Base-by-base conservation (phyloP, 208 protist species). In the Trypanosoma grayi region DNA sequence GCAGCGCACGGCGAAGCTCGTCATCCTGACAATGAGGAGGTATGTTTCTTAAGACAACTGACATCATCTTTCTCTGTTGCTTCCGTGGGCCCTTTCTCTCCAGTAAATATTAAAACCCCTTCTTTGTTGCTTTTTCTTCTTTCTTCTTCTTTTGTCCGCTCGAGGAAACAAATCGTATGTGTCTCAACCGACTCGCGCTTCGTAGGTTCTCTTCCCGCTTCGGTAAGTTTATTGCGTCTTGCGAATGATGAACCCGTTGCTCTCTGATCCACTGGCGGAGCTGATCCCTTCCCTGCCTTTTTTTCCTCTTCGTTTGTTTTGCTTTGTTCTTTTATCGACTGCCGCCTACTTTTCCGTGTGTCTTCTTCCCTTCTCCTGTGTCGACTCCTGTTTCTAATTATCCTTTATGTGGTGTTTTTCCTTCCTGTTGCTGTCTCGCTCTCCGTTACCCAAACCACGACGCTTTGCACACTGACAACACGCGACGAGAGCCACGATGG, bases 1-100 rank as follows among this genome's bases (percentile, higher is more conserved):
- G 77, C n/a, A 94, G 67, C 0, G 80, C 85, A 27, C 85, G 84
- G 39, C 79, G 79, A 39, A 94, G 79, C 34, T 92, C 85, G 13
- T 73, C 70, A 57, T 94, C 85, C 44, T 79, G 60, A 68, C 83
- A 92, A 28, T 75, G 66, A 27, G 70, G 60, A 28, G 87, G 87
- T 27, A 94, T 63, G 51, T 87, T 87, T 45, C 77, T 75, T 43
- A 94, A 60, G 27, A 69, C n/a, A 65, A 91, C 66, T 7, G 60
- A 56, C 25, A 36, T 54, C 60, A 67, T 63, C 18, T 46, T 51
- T 47, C 47, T 47, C 24, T 16, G n/a, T 27, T 9, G 2, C 44
- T 11, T 14, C 44, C 4, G 44, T 14, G 20, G 44, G 44, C 28
- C n/a, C 10, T 20, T 27, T 14, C 24, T 28, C 28, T 27, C 20